Evolutionary conservation across 768 basidiomycete species (phyloP).

Genomic region (Phylloporus rhodoxanthus): DNA sequence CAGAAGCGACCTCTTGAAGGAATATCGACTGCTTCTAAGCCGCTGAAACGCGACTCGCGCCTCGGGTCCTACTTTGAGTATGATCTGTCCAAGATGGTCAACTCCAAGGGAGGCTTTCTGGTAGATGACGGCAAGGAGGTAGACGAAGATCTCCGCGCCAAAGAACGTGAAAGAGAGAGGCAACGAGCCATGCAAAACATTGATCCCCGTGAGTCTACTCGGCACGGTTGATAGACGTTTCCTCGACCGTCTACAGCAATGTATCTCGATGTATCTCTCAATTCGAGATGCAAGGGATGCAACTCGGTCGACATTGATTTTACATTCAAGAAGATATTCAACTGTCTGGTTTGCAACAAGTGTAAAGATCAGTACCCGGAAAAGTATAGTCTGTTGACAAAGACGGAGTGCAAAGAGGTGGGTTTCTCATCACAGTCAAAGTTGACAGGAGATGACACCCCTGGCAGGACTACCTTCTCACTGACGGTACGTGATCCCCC

Average conservation of each 20-base stretch:
- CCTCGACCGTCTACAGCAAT: slow-evolving; percentile 49
- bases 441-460: background rate
- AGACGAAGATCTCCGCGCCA: slow-evolving; percentile 66
- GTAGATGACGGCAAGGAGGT: slow-evolving; percentile 82
- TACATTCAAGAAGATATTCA: slow-evolving; percentile 74
- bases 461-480: slow-evolving; percentile 83
- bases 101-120: slow-evolving; percentile 93
- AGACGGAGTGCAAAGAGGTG: slow-evolving; percentile 97
- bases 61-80: slow-evolving; percentile 95
- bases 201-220: slow-evolving; percentile 54
- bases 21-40: slow-evolving; percentile 49
- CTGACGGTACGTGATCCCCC: slow-evolving; percentile 60
- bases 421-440: slow-evolving; percentile 15
- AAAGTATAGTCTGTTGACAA: slow-evolving; percentile 91
- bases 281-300: slow-evolving; percentile 86
- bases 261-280: slow-evolving; percentile 61
- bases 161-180: slow-evolving; percentile 77
- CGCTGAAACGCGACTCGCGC: slow-evolving; percentile 65
- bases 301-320: slow-evolving; percentile 84
- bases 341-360: slow-evolving; percentile 77
- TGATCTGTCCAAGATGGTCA: slow-evolving; percentile 94
- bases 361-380: slow-evolving; percentile 90
- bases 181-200: slow-evolving; percentile 68
- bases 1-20: slow-evolving; percentile 67
- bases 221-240: background rate